Conservation (phyloP, 352 stramenopile genomes). For the Phytophthora melonis region DNA sequence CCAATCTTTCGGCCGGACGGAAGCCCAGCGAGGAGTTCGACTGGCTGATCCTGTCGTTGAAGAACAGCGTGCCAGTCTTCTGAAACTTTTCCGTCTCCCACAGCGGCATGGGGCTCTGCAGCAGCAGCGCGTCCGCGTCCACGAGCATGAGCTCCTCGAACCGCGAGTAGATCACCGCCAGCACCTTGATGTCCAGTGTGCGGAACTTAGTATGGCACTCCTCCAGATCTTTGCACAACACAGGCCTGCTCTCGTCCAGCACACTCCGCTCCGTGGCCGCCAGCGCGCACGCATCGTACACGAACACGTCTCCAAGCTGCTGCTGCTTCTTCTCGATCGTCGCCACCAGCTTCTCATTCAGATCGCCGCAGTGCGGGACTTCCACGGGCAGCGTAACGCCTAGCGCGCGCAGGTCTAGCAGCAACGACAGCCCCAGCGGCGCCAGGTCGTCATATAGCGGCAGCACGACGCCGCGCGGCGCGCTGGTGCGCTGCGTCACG, state of each 20-base stretch:
- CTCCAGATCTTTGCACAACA: constrained; percentile 48
- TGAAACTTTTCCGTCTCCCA: constrained; percentile 43
- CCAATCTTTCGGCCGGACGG: constrained; percentile 22
- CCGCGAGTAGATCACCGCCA: constrained; percentile 49
- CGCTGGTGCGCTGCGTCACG: constrained; percentile 24
- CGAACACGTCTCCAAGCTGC: constrained; percentile 34
- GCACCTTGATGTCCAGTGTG: constrained; percentile 43
- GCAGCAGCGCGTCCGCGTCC: constrained; percentile 54
- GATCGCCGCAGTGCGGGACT: constrained; percentile 56
- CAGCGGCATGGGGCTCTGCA: constrained; percentile 50
- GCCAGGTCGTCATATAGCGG: constrained; percentile 52
- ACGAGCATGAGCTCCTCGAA: constrained; percentile 68
- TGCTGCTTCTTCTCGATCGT: constrained; percentile 30
- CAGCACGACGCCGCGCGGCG: constrained; percentile 47
- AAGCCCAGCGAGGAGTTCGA: constrained; percentile 43
- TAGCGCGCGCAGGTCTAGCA: constrained; percentile 48
- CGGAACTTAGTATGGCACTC: constrained; percentile 51
- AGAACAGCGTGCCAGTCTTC: constrained; percentile 58
- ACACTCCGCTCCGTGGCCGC: constrained; percentile 39
- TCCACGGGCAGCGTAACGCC: constrained; percentile 48
- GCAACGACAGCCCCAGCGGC: constrained; percentile 44
- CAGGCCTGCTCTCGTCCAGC: constrained; percentile 30
- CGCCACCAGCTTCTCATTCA: constrained; percentile 34
- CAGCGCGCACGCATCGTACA: constrained; percentile 48
- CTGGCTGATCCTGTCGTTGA: constrained; percentile 60